Base-by-base conservation (phyloP, 306 rosid species). In the Vigna hirtella region DNA sequence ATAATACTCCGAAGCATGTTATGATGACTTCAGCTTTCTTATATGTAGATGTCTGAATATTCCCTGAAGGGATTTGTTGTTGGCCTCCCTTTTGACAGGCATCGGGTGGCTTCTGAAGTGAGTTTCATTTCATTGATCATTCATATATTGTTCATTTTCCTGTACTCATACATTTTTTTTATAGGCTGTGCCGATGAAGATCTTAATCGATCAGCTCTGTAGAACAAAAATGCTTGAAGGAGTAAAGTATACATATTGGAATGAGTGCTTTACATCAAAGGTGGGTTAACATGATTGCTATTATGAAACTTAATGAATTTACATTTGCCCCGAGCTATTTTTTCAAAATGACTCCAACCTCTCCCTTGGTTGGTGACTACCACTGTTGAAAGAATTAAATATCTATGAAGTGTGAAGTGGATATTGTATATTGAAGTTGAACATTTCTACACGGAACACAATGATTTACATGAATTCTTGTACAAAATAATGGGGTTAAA, bases 231-330 rank as follows among this genome's bases (percentile, higher is more conserved):
- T 62, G 79, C 87, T 95, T 49, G 73, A 85, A 81, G 96, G 88
- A 28, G 22, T 91, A 9, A 82, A 72, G 8, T 93, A 91, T 50
- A 91, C 98, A 3, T 92, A 64, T 71, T 95, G 98, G 98, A 91
- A 93, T 26, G 98, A 95, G 85, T 45, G 86, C 77, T 93, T 72
- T 86, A 87, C 96, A n/a, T 92, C 98, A 48, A 89, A 89, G 97
- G 98, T 92, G 36, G 17, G 45, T 77, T 34, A n/a, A 47, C 52
- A 47, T 70, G 43, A 52, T 70, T 71, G 13, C 73, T 26, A 72
- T 61, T 84, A 17, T 68, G 43, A 43, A 74, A 45, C 18, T 53
- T 51, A 9, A 10, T 9, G 75, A 53, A 62, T 63, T 81, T 36
- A 67, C 40, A 52, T 30, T 36, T 2, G 3, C 9, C 24, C 73